Conservation (phyloP, 1,284 basidiomycete genomes). For the Tylopilus sp. region DNA sequence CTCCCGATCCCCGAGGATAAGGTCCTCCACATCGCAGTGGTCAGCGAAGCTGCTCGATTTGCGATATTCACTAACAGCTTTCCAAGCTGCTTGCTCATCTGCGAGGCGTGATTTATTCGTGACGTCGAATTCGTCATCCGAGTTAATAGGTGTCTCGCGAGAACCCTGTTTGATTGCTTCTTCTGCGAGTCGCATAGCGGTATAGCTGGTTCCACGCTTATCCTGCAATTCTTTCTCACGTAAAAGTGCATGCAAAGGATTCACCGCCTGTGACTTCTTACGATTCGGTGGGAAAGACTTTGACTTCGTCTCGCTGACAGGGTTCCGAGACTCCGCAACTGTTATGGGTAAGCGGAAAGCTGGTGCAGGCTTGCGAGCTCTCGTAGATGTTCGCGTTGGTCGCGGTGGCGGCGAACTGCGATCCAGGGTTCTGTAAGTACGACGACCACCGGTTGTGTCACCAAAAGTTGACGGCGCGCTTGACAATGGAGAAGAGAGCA, state of each 20-base stretch:
- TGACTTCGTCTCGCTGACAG: neutral
- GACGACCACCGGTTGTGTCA: neutral
- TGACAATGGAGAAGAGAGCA: slow-evolving; percentile 28
- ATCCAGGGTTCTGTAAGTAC: neutral
- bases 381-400: slow-evolving; percentile 10
- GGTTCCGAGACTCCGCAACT: slow-evolving; percentile 6
- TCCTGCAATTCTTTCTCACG: slow-evolving; percentile 49
- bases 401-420: slow-evolving; percentile 3
- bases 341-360: slow-evolving; percentile 13
- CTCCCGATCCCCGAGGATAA: slow-evolving; percentile 33
- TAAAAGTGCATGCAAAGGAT: slow-evolving; percentile 54
- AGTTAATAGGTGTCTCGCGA: slow-evolving; percentile 34
- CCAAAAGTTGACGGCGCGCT: slow-evolving; percentile 18
- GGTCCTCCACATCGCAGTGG: slow-evolving; percentile 27
- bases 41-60: slow-evolving; percentile 24
- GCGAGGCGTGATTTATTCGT: slow-evolving; percentile 28
- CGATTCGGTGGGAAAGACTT: slow-evolving; percentile 1
- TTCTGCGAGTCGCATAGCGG: slow-evolving; percentile 46
- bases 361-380: slow-evolving; percentile 15
- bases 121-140: slow-evolving; percentile 37
- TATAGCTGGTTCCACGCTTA: slow-evolving; percentile 41
- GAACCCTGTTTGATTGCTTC: slow-evolving; percentile 32
- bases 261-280: slow-evolving; percentile 31
- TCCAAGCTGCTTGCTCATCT: slow-evolving; percentile 40
- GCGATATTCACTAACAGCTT: slow-evolving; percentile 31